phyloP scores from a whole-genome alignment of 192 early-diverging fungal genomes.

The Backusella australiensis region DNA sequence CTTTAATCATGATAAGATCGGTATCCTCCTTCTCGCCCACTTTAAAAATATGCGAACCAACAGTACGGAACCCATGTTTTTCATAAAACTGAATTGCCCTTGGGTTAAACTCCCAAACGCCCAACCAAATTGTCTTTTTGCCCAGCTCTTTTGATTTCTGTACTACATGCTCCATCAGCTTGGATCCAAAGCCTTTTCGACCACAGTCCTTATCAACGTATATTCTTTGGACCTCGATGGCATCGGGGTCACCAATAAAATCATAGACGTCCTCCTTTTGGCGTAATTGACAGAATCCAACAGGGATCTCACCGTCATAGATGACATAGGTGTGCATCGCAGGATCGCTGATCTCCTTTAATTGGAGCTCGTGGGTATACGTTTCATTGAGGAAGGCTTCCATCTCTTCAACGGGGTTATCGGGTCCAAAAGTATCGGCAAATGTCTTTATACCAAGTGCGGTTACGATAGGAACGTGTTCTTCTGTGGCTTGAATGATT shows the following conservation, averaged over 20 bases:
- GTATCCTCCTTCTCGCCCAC: neutral
- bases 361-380: neutral
- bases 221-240: constrained; percentile 8
- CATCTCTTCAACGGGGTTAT: neutral
- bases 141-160: neutral
- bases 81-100: neutral
- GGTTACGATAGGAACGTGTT: neutral
- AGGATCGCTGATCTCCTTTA: neutral
- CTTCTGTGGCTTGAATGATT: neutral
- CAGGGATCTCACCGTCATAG: neutral
- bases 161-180: neutral
- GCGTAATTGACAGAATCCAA: constrained; percentile 12
- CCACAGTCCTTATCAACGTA: neutral
- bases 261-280: neutral
- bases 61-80: neutral
- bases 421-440: neutral
- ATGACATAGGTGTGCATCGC: neutral
- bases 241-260: neutral
- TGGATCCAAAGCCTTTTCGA: neutral
- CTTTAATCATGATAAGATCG: neutral
- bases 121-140: neutral
- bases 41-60: neutral
- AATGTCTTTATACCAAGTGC: neutral
- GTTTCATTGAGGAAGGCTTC: neutral
- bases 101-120: neutral